Base-by-base conservation (phyloP, 2,329 filamentous ascomycete genomes). In the Cladosporium austrohemisphaericum region DNA sequence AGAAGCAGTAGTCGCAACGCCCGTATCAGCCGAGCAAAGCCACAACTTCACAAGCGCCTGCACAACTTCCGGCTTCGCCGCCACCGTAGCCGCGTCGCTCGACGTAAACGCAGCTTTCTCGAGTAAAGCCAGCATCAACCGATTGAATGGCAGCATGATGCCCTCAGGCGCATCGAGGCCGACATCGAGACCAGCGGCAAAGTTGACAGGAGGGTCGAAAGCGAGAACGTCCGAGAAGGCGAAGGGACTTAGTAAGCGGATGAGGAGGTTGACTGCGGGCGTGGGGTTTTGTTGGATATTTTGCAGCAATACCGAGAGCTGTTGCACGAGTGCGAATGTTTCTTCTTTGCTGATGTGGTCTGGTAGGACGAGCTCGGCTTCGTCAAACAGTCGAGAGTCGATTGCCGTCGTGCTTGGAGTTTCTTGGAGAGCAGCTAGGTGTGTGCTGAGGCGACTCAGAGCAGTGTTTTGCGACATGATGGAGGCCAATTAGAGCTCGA, bases 11-110 rank as follows among this genome's bases (percentile, higher is more conserved):
- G 75, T 74, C 4, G 79, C 76, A 26, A 83, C 70, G 9, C 76
- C 77, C 3, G 77, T 76, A 36, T 78, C 76, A 18, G 70, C 59
- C 1, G 78, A 78, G 37, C 75, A 76, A 6, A 84, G 71, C 80
- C 80, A 84, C 16, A 82, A 59, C 36, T 76, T 72, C 5, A 84
- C 71, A 18, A 84, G 63, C 9, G 76, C 74, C 6, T 68, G 65
- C 5, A 83, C 72, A 4, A 81, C 68, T n/a, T 73, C 72, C 6
- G 77, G 72, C 52, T 77, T 73, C 13, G 75, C 76, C 11, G 80
- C 80, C 23, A 84, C 72, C 40, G 76, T 76, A 16, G 79, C 79
- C 18, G 78, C 77, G 67, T 83, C 77, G 36, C 71, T 73, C 5
- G 73, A 67, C 29, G 67, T 70, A 11, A 65, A 56, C 7, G 74